Evolutionary conservation across 768 basidiomycete species (phyloP).

Genomic region (Tulasnella sp.): DNA sequence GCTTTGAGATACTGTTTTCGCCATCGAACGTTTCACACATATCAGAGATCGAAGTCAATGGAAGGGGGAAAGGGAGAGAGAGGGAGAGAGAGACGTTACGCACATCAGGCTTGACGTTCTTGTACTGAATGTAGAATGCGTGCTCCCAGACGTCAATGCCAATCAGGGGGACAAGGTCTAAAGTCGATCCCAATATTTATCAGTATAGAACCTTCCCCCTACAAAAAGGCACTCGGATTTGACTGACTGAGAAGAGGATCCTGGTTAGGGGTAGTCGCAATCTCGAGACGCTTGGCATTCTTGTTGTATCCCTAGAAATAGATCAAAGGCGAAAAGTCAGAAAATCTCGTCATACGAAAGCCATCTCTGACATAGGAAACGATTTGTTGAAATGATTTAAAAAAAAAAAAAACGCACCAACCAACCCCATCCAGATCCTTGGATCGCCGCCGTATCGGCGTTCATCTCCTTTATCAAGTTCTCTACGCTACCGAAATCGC

Average conservation of each 20-base stretch:
- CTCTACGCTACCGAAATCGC: conserved; percentile 59
- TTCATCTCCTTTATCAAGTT: conserved; percentile 73
- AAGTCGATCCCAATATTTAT: too few species aligned
- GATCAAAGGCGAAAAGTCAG: not conserved
- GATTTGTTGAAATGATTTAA: not conserved
- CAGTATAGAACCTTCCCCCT: too few species aligned
- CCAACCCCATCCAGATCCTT: conserved; percentile 97
- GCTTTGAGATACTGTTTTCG: conserved; percentile 50
- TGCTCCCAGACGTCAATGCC: conserved; percentile 96
- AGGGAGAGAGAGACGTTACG: conserved; percentile 30
- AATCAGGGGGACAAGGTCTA: conserved; percentile 58
- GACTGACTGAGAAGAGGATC: conserved; percentile 40
- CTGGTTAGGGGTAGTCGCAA: conserved; percentile 34
- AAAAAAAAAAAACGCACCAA: conserved; percentile 44
- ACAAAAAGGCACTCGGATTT: not conserved
- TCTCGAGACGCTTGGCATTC: conserved; percentile 28
- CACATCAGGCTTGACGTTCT: conserved; percentile 88
- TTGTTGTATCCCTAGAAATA: conserved; percentile 28
- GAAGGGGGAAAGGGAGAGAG: too few species aligned
- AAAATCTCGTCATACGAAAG: not conserved
- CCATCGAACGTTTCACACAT: not conserved
- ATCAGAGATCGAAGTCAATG: not conserved
- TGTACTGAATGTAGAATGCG: conserved; percentile 85
- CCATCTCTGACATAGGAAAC: not conserved
- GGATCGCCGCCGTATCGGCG: conserved; percentile 69